Evolutionary conservation across 768 basidiomycete genomes (phyloP), one percentile per base, ranked within the genome.

Genomic region (Macrolepiota dolichaula): DNA sequence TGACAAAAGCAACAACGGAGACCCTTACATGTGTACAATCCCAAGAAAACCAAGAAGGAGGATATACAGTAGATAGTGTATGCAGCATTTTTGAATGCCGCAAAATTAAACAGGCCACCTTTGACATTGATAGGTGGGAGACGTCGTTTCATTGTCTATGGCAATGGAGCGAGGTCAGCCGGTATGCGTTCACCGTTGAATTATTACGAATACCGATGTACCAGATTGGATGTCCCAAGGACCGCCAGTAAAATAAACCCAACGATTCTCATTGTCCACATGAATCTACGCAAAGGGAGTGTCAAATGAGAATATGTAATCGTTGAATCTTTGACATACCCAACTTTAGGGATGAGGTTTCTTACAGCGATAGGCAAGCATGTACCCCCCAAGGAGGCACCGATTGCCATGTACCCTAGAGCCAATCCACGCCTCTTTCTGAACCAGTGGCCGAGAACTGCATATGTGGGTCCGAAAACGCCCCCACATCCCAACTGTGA

Each of bases 381-480:
- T 0, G 84, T 85, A 7, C 91, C 89, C 2, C 91, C 91, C 0
- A 89, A 54, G 0, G 87, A 87, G 0, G 85, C 82, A 0, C 91
- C 89, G 12, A 85, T 74, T 0, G 91, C 86, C 12, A 81, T 75
- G 19, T 89, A 59, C 1, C 89, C 89, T 71, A 90, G 78, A 0
- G 87, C 88, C 0, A 86, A 59, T 0, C 83, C 81, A 9, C 86
- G 77, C 37, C 78, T 76, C 57, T 76, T 81, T 62, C 83, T 81
- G 75, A 91, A 92, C 89, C 89, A 92, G 67, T 91, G 89, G 0
- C 86, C 80, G 1, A 89, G 70, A 29, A 88, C 73, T 1, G 83
- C 82, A 6, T 84, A 71, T 2, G 85, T 80, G 0, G 86, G 86
- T 2, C 85, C 83, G 49, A 88, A 90, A 10, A 91, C 76, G 7